Evolutionary conservation across 1,284 basidiomycete genomes (phyloP).

Genomic region (Sporisorium graminicola): DNA sequence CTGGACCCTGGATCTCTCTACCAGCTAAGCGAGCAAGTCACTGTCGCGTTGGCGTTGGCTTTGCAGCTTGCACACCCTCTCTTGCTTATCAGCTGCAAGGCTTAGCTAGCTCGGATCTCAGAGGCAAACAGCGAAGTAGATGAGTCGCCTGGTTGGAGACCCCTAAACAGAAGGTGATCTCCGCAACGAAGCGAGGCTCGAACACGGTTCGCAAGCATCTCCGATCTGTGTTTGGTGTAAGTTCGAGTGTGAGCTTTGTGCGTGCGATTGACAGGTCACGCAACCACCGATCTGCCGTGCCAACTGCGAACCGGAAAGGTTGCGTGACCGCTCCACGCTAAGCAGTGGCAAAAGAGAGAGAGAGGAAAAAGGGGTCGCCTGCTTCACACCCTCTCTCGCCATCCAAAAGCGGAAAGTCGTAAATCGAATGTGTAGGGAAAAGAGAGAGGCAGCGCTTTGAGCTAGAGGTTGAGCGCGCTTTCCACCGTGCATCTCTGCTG

Average conservation of each 20-base stretch:
- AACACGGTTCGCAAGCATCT: not conserved
- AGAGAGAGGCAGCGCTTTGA: too few relatives aligned
- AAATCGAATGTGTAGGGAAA: not conserved
- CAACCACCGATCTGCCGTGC: constrained; percentile 12
- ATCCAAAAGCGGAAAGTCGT: constrained; percentile 36
- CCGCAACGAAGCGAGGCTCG: constrained; percentile 7
- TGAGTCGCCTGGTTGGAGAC: not conserved
- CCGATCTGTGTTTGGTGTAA: not conserved
- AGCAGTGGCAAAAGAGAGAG: not conserved
- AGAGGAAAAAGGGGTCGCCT: not conserved
- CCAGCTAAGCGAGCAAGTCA: constrained; percentile 7
- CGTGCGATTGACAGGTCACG: constrained; percentile 18
- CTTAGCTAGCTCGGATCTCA: not conserved
- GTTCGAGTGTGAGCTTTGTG: not conserved
- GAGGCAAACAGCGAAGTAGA: not conserved
- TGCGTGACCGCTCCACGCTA: constrained; percentile 27
- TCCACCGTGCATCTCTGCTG: too few relatives aligned
- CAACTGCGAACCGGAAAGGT: constrained; percentile 11
- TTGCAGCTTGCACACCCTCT: not conserved
- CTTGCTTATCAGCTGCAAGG: constrained; percentile 5
- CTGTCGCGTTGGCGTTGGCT: not conserved
- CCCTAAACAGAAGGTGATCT: constrained; percentile 14
- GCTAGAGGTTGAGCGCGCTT: too few relatives aligned
- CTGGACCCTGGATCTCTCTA: constrained; percentile 9
- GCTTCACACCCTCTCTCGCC: constrained; percentile 13